Conservation (phyloP, 176 grass and related monocot species). For the Ampelocalamus luodianensis region DNA sequence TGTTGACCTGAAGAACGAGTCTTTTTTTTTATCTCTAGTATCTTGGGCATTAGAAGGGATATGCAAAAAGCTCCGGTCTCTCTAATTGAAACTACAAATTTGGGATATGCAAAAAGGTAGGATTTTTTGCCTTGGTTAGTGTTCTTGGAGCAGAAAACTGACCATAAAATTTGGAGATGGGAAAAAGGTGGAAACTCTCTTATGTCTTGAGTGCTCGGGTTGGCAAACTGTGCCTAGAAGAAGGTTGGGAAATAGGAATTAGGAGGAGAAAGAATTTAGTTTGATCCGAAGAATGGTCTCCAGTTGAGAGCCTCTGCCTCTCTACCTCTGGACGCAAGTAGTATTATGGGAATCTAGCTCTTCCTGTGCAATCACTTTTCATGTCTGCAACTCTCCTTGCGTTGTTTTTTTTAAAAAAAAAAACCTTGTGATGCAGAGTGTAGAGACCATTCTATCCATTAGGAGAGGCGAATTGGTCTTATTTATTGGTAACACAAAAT, state of each 20-base stretch:
- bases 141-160: background rate
- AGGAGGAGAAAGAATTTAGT: background rate
- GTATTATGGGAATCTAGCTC: background rate
- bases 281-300: background rate
- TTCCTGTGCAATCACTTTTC: background rate
- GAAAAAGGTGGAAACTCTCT: background rate
- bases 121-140: background rate
- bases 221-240: background rate
- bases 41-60: background rate
- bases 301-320: background rate
- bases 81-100: background rate
- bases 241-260: background rate
- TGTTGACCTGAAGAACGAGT: conserved; percentile 15
- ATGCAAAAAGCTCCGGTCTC: background rate
- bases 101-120: background rate
- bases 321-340: background rate
- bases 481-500: background rate
- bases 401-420: no score
- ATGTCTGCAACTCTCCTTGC: background rate
- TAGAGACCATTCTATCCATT: background rate
- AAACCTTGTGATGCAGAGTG: background rate
- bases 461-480: background rate
- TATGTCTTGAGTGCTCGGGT: background rate
- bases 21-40: background rate
- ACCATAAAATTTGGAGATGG: background rate